These are phyloP conservation scores for Coemansia sp. DNA, from an alignment of 371 early-diverging fungal genomes.

Conservation along the genomic window DNA sequence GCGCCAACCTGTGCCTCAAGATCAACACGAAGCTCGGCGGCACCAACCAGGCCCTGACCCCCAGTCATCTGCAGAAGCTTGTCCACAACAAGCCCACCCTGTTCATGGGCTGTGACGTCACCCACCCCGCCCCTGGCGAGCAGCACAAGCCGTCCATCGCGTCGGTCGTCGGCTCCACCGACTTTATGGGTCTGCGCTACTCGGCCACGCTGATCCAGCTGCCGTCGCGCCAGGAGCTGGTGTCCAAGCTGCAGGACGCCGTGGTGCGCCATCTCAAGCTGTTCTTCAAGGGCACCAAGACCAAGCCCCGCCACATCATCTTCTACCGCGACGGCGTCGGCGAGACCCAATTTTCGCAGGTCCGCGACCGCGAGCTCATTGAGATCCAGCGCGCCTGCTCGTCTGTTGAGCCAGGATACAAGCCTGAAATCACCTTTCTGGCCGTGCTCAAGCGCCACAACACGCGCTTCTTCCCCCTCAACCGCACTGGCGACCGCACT, in stretches of 20 bases:
- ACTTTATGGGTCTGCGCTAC: constrained; percentile 83
- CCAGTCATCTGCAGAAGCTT: constrained; percentile 58
- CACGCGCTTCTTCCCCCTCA: constrained; percentile 86
- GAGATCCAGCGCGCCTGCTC: constrained; percentile 78
- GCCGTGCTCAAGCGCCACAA: constrained; percentile 97
- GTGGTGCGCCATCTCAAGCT: constrained; percentile 81
- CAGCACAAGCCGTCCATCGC: constrained; percentile 83
- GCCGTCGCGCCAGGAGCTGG: constrained; percentile 82
- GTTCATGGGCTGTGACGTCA: constrained; percentile 95
- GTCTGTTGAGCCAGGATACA: constrained; percentile 66
- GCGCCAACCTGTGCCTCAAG: constrained; percentile 81
- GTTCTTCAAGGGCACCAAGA: constrained; percentile 70
- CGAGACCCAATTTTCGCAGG: constrained; percentile 85
- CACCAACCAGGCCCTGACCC: constrained; percentile 63
- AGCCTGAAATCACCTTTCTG: constrained; percentile 86
- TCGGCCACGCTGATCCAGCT: constrained; percentile 82
- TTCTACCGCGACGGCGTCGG: constrained; percentile 95
- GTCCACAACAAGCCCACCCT: constrained; percentile 77
- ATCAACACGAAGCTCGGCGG: constrained; percentile 90
- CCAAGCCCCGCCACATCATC: constrained; percentile 83
- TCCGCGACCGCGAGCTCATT: constrained; percentile 75
- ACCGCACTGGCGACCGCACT: constrained; percentile 59
- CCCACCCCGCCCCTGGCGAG: constrained; percentile 82
- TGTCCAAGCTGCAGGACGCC: constrained; percentile 74
- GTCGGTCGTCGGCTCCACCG: constrained; percentile 85